Percentiles rank a stretch among this genome's conserved stretches.
Evolutionary conservation across 139 green algal genomes (phyloP).

Genomic region (Chlorella sorokiniana): DNA sequence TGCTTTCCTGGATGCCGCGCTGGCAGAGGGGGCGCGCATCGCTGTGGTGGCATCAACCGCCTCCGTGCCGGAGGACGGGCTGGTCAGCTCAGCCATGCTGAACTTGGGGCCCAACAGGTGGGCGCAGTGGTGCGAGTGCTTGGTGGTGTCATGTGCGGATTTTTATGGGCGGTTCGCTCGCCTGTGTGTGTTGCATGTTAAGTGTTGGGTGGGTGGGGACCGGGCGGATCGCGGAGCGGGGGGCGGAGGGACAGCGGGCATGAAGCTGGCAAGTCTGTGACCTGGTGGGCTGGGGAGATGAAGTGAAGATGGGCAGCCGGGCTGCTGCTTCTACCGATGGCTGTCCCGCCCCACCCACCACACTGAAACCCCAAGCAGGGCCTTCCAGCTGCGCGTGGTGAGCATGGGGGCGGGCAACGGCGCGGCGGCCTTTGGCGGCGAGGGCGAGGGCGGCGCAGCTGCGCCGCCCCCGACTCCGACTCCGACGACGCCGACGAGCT

Average conservation of each 20-base stretch:
- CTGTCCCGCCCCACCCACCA: background rate
- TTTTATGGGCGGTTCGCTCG: background rate
- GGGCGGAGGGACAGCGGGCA: too few species aligned
- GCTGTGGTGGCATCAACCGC: constrained; percentile 37
- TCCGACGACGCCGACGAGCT: background rate
- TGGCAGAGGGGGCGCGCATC: constrained; percentile 31
- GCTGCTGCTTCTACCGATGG: background rate
- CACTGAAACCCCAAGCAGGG: background rate
- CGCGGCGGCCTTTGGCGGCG: background rate
- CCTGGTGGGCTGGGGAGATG: too few species aligned
- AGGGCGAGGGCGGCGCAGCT: background rate
- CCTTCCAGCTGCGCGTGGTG: constrained; percentile 19
- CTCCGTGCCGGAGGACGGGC: constrained; percentile 32
- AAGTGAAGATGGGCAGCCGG: too few species aligned
- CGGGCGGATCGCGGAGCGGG: too few species aligned
- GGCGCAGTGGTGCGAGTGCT: background rate
- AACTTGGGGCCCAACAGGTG: constrained; percentile 39
- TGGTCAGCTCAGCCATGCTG: constrained; percentile 29
- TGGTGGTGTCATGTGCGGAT: background rate
- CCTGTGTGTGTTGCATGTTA: background rate
- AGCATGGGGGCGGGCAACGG: constrained; percentile 2
- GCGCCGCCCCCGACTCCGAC: background rate
- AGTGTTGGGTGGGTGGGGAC: background rate
- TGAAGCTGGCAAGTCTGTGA: too few species aligned
- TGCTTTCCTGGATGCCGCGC: constrained; percentile 50